phyloP scores from a whole-genome alignment of 495 filamentous ascomycete species.

The Trichocladium uniseriatum region DNA sequence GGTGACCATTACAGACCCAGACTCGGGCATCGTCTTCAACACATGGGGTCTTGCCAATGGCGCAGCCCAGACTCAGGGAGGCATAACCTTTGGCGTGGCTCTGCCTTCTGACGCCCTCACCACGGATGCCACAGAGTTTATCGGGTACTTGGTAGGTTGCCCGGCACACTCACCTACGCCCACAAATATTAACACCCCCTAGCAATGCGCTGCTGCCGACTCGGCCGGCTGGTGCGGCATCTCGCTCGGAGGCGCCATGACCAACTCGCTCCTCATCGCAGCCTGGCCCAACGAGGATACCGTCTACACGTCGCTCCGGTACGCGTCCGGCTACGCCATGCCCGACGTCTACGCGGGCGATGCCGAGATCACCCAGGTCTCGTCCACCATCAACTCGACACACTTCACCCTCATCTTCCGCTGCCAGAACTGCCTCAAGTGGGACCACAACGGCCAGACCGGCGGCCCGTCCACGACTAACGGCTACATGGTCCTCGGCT shows the following conservation, averaged over 20 bases:
- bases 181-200: constrained; percentile 7
- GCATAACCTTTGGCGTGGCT: constrained; percentile 46
- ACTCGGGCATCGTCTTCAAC: constrained; percentile 39
- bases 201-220: constrained; percentile 27
- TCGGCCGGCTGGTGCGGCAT: constrained; percentile 49
- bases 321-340: constrained; percentile 46
- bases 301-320: constrained; percentile 47
- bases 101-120: constrained; percentile 44
- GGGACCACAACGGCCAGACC: constrained; percentile 28
- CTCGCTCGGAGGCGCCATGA: constrained; percentile 47
- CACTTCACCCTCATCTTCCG: constrained; percentile 51
- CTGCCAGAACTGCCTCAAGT: constrained; percentile 53
- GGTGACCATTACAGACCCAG: constrained; percentile 32
- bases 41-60: constrained; percentile 28
- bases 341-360: constrained; percentile 51
- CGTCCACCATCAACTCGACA: constrained; percentile 42
- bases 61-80: constrained; percentile 24
- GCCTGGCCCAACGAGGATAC: constrained; percentile 43
- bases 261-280: constrained; percentile 48
- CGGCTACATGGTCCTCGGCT: constrained; percentile 24
- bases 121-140: constrained; percentile 47
- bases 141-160: constrained; percentile 47
- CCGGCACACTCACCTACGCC: constrained; percentile 6
- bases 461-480: constrained; percentile 17
- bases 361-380: constrained; percentile 48